A percentile compares a stretch with the other conserved stretches of the same genome.
Evolutionary conservation across 1,284 basidiomycete genomes (phyloP).

Genomic region (Kalmanozyma brasiliensis): DNA sequence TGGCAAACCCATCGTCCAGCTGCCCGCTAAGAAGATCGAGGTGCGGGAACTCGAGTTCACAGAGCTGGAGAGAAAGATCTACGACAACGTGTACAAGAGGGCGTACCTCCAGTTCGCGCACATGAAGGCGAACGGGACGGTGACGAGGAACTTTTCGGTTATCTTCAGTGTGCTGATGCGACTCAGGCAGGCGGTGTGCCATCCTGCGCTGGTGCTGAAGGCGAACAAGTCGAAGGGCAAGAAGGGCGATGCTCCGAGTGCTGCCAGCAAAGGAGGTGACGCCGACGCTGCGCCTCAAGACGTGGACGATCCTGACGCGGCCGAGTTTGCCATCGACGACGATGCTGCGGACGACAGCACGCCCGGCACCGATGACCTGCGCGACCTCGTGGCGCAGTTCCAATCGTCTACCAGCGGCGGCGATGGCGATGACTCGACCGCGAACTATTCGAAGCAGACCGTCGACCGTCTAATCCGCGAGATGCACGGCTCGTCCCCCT

Average conservation of each 20-base stretch:
- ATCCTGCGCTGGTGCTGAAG: conserved; percentile 68
- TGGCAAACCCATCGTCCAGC: conserved; percentile 86
- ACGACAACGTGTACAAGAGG: conserved; percentile 65
- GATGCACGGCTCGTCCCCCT: conserved; percentile 22
- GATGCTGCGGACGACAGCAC: conserved; percentile 25
- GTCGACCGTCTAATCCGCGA: conserved; percentile 44
- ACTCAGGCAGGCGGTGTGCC: conserved; percentile 69
- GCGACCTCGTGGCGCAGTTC: conserved; percentile 50
- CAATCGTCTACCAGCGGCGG: conserved; percentile 24
- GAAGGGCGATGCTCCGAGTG: conserved; percentile 6
- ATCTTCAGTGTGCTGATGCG: conserved; percentile 70
- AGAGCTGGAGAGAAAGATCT: conserved; percentile 66
- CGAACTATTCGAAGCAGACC: conserved; percentile 34
- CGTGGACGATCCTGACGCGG: conserved; percentile 12
- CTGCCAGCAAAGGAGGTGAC: conserved; percentile 6
- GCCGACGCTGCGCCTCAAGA: no score
- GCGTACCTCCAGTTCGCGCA: conserved; percentile 60
- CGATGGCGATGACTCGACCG: conserved; percentile 4
- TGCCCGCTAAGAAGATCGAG: conserved; percentile 83
- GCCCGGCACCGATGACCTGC: conserved; percentile 39
- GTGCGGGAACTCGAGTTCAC: conserved; percentile 55
- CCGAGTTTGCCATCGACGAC: conserved; percentile 28
- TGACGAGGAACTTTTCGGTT: conserved; percentile 66
- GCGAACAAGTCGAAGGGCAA: conserved; percentile 21
- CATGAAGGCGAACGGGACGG: conserved; percentile 55